Conservation (phyloP, 768 basidiomycete species). For the Baorangia bicolor region DNA sequence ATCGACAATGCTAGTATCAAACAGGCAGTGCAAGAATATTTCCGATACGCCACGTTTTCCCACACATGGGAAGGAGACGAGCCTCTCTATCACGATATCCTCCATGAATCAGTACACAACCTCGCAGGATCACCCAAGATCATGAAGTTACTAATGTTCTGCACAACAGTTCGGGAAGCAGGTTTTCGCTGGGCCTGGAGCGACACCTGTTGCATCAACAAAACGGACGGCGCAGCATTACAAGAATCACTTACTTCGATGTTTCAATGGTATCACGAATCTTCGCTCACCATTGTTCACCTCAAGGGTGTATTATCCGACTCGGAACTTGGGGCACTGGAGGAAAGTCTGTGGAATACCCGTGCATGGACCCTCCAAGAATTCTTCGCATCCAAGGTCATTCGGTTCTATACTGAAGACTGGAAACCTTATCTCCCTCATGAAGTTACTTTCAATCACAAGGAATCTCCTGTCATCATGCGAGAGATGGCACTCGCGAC, state of each 20-base stretch:
- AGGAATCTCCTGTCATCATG: conserved; percentile 18
- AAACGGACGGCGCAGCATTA: conserved; percentile 10
- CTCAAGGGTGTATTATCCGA: conserved; percentile 15
- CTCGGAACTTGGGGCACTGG: conserved; percentile 8
- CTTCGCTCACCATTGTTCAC: conserved; percentile 25
- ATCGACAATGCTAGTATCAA: not conserved
- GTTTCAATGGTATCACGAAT: conserved; percentile 28
- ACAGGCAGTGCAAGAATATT: conserved; percentile 9
- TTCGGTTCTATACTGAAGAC: conserved; percentile 23
- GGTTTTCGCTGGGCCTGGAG: conserved; percentile 25
- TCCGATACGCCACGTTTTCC: conserved; percentile 22
- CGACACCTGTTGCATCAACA: conserved; percentile 29
- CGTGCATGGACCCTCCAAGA: conserved; percentile 28
- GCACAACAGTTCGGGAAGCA: conserved; percentile 8
- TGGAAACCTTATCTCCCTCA: conserved; percentile 24
- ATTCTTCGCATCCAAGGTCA: conserved; percentile 22
- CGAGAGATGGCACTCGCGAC: conserved; percentile 19
- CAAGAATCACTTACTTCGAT: conserved; percentile 27
- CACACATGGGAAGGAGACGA: conserved; percentile 23
- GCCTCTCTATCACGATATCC: conserved; percentile 16
- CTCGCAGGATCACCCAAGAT: conserved; percentile 4
- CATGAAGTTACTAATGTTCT: conserved; percentile 19
- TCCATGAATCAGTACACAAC: conserved; percentile 9
- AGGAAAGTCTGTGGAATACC: conserved; percentile 21
- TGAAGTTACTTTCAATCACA: conserved; percentile 14